Evolutionary conservation across 208 protist genomes (phyloP).

Genomic region (Acanthamoeba healyi): DNA sequence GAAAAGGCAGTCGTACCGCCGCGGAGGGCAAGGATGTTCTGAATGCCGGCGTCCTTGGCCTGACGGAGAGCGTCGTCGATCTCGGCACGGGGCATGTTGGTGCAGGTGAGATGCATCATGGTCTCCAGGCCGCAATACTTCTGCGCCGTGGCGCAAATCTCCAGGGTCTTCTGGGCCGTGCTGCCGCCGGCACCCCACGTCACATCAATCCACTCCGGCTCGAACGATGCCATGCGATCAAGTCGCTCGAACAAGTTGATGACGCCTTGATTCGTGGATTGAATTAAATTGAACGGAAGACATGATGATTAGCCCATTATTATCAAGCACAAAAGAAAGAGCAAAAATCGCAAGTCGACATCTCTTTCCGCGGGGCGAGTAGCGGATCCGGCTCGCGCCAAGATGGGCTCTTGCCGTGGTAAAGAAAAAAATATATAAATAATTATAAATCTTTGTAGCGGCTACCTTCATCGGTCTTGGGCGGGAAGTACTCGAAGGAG

Average conservation of each 20-base stretch:
- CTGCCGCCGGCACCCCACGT: conserved; percentile 97
- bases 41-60: conserved; percentile 93
- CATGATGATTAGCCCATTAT: conserved; percentile 46
- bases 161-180: conserved; percentile 92
- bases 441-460: no score
- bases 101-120: conserved; percentile 97
- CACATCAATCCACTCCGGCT: conserved; percentile 96
- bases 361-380: no score
- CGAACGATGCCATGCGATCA: conserved; percentile 91
- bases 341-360: no score
- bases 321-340: no score
- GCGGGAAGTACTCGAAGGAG: conserved; percentile 97
- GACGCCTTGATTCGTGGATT: conserved; percentile 82
- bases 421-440: no score
- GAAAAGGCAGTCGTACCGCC: conserved; percentile 87
- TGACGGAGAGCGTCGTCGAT: conserved; percentile 91
- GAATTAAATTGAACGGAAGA: background rate
- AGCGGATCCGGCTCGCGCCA: no score
- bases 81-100: conserved; percentile 92
- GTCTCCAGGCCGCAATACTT: conserved; percentile 92
- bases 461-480: conserved; percentile 93
- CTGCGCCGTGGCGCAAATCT: conserved; percentile 91
- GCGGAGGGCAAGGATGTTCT: conserved; percentile 97
- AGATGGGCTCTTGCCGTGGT: no score
- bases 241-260: conserved; percentile 92